These are phyloP conservation scores for Rhizopogon roseolus DNA, from an alignment of 768 basidiomycete species.

Conservation along the genomic window DNA sequence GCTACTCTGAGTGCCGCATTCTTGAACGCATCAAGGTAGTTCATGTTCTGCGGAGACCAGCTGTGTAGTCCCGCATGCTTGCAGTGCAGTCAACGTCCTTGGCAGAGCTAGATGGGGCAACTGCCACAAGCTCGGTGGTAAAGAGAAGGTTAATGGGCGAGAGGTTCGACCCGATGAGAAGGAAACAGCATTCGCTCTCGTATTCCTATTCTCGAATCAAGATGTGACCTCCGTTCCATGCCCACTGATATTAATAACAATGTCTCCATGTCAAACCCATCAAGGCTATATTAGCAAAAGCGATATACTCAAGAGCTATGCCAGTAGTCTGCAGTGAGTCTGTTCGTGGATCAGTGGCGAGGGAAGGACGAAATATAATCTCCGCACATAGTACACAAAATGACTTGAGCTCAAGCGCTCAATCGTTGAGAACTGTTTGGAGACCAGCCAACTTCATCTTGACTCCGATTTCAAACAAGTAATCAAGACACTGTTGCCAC, in stretches of 20 bases:
- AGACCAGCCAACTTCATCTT: slow-evolving; percentile 71
- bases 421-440: slow-evolving; percentile 36
- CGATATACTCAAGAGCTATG: background rate
- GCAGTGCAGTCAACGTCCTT: no score
- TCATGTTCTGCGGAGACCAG: background rate
- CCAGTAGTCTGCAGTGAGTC: background rate
- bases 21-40: background rate
- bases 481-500: slow-evolving; percentile 69
- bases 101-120: no score
- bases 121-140: background rate
- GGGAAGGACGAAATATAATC: background rate
- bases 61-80: background rate
- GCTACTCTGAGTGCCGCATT: background rate
- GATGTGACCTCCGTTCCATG: background rate
- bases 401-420: background rate
- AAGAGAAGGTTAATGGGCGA: no score
- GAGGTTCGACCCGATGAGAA: background rate
- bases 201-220: background rate
- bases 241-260: background rate
- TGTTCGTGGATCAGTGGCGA: background rate
- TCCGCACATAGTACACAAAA: background rate
- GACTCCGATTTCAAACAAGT: slow-evolving; percentile 84
- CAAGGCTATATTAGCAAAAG: background rate
- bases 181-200: background rate
- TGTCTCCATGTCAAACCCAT: background rate